phyloP scores from a whole-genome alignment of 192 early-diverging fungal genomes.

The Coemansia reversa region DNA sequence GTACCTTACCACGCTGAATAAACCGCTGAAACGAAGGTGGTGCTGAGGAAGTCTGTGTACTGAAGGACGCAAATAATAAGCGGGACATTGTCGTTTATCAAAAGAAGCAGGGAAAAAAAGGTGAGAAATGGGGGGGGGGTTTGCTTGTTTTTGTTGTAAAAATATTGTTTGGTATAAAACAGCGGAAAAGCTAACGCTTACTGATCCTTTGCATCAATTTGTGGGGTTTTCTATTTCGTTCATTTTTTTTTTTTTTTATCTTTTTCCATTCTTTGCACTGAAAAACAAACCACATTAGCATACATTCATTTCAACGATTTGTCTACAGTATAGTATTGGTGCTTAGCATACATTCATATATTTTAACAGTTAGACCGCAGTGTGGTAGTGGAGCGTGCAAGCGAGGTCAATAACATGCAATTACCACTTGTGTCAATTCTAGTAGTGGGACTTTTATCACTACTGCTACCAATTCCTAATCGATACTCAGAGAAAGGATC shows the following conservation, averaged over 20 bases:
- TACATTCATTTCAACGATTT: too few relatives aligned
- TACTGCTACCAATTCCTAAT: conserved; percentile 35
- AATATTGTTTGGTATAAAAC: not conserved
- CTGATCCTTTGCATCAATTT: not conserved
- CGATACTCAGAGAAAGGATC: conserved; percentile 27
- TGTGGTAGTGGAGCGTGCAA: not conserved
- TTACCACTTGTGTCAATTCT: conserved; percentile 32
- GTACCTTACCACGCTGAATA: conserved; percentile 46
- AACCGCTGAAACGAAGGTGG: conserved; percentile 40
- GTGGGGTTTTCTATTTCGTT: conserved; percentile 1
- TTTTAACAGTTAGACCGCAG: not conserved
- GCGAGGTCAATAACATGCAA: conserved; percentile 20
- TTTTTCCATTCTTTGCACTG: not conserved
- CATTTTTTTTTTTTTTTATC: not conserved
- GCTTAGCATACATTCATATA: not conserved
- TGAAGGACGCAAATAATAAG: not conserved
- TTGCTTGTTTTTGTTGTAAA: not conserved
- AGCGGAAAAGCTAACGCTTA: too few relatives aligned
- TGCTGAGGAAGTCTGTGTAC: conserved; percentile 6
- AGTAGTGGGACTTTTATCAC: conserved; percentile 21
- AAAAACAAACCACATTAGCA: too few relatives aligned
- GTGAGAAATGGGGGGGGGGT: too few relatives aligned
- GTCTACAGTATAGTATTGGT: too few relatives aligned
- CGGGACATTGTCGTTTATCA: not conserved
- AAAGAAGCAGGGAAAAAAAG: not conserved